These are phyloP conservation scores for Salix purpurea DNA, from an alignment of 345 rosid genomes.

Conservation along the genomic window DNA sequence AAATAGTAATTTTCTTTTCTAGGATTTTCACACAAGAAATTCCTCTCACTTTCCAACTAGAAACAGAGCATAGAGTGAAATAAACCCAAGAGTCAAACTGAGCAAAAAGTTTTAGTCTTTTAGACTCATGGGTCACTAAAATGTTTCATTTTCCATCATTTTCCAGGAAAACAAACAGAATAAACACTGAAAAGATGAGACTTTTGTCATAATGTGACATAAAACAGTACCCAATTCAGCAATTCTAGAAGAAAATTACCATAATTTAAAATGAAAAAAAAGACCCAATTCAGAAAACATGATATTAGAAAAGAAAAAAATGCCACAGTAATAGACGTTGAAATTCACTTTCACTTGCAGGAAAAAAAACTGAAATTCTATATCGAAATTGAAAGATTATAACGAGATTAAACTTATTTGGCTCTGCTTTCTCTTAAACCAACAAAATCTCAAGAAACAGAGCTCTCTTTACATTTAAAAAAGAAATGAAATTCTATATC, in stretches of 20 bases:
- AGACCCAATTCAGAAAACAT: neutral
- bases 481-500: neutral
- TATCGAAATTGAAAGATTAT: neutral
- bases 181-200: neutral
- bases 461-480: neutral
- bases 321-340: neutral
- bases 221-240: neutral
- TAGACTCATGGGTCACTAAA: neutral
- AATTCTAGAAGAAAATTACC: neutral
- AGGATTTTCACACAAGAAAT: neutral
- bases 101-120: neutral
- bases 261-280: neutral
- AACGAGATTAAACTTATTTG: neutral
- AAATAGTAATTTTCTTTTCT: neutral
- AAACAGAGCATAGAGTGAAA: neutral
- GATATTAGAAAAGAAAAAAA: neutral
- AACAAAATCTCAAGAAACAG: neutral
- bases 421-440: neutral
- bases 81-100: neutral
- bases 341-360: neutral
- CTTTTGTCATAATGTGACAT: neutral
- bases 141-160: neutral
- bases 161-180: neutral
- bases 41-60: neutral
- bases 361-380: too few relatives aligned